phyloP scores from a whole-genome alignment of 2,329 filamentous ascomycete species.

The Penicillium sp. region DNA sequence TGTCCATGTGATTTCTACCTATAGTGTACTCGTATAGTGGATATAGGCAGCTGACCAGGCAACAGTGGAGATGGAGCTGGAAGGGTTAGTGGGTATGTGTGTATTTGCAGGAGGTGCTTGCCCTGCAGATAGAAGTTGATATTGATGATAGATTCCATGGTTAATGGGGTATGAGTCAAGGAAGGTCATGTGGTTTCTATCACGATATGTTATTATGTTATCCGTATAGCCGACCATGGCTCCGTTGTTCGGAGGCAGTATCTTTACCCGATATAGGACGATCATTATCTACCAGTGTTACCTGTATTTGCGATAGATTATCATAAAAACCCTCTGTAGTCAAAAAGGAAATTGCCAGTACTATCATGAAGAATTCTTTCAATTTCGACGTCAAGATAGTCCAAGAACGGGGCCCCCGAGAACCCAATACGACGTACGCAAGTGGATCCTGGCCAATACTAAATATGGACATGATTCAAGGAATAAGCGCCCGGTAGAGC shows the following conservation, averaged over 20 bases:
- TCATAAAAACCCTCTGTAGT: background rate
- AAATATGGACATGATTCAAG: constrained; percentile 15
- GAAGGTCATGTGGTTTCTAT: background rate
- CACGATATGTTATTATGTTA: background rate
- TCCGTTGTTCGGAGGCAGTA: background rate
- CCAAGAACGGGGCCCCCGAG: background rate
- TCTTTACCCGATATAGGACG: background rate
- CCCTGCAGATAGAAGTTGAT: background rate
- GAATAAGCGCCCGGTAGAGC: background rate
- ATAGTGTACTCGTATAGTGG: too few relatives aligned
- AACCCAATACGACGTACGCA: background rate
- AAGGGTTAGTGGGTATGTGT: constrained; percentile 17
- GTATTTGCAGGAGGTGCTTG: constrained; percentile 17
- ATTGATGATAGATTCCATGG: background rate
- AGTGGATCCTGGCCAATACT: background rate
- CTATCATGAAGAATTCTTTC: background rate
- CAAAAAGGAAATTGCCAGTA: background rate
- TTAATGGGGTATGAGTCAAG: background rate
- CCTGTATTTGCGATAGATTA: background rate
- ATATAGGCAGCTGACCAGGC: constrained; percentile 8
- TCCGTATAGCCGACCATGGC: background rate
- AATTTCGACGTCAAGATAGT: background rate
- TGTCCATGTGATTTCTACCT: constrained; percentile 11
- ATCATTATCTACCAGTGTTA: background rate
- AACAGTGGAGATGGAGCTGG: constrained; percentile 20